Conservation (phyloP, 352 stramenopile species). For the Pythium coloratum region DNA sequence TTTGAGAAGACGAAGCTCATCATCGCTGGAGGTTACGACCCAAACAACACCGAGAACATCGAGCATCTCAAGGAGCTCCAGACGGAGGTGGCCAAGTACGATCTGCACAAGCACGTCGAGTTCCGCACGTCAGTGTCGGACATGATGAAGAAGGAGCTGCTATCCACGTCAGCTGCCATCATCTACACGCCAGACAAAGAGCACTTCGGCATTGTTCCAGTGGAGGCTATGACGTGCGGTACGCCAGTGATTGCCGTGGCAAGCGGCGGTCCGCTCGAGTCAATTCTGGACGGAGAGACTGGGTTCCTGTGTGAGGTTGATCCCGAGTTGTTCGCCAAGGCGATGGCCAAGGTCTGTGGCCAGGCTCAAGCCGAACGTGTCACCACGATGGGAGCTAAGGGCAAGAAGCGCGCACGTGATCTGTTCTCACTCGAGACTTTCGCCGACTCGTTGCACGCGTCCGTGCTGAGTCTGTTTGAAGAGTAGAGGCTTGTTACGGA, state of each 20-base stretch:
- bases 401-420: slow-evolving; percentile 49
- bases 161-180: slow-evolving; percentile 84
- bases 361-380: slow-evolving; percentile 31
- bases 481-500: slow-evolving; percentile 1
- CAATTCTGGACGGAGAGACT: slow-evolving; percentile 87
- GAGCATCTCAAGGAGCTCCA: slow-evolving; percentile 93
- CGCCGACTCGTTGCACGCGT: slow-evolving; percentile 52
- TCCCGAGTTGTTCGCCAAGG: slow-evolving; percentile 53
- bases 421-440: slow-evolving; percentile 81
- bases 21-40: slow-evolving; percentile 96
- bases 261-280: slow-evolving; percentile 96
- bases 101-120: slow-evolving; percentile 66
- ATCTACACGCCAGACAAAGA: slow-evolving; percentile 97
- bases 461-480: slow-evolving; percentile 40
- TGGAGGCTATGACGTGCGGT: slow-evolving; percentile 97
- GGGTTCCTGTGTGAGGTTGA: slow-evolving; percentile 79
- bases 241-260: slow-evolving; percentile 94
- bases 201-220: slow-evolving; percentile 99
- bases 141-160: slow-evolving; percentile 81
- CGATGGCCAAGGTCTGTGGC: slow-evolving; percentile 64
- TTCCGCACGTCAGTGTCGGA: slow-evolving; percentile 91
- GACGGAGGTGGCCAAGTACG: slow-evolving; percentile 56
- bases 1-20: slow-evolving; percentile 83
- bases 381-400: slow-evolving; percentile 45
- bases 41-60: slow-evolving; percentile 95